Conservation (phyloP, 176 grass and related monocot genomes). For the Otatea glauca region DNA sequence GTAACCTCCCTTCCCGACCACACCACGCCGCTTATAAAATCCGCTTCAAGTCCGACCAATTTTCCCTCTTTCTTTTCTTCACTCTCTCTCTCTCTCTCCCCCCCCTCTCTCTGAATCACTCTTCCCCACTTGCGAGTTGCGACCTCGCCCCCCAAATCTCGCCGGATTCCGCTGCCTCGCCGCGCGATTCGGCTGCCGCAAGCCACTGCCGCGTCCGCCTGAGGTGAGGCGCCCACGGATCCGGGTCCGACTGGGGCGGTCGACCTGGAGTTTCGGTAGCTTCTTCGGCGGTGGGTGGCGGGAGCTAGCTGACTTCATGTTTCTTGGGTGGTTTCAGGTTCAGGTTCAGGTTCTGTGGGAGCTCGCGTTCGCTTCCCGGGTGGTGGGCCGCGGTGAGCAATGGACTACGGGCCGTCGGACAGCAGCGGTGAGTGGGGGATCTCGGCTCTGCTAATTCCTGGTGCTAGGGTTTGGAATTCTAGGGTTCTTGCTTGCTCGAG, state of each 20-base stretch:
- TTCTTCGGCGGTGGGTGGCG: neutral
- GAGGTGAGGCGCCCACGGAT: constrained; percentile 41
- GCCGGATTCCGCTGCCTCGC: constrained; percentile 37
- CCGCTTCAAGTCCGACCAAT: constrained; percentile 26
- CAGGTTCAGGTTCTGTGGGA: constrained; percentile 32
- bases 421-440: constrained; percentile 74
- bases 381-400: constrained; percentile 22
- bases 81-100: neutral
- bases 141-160: constrained; percentile 31
- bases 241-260: neutral
- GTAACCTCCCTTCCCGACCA: too few relatives aligned
- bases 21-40: constrained; percentile 35
- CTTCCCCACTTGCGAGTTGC: neutral
- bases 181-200: constrained; percentile 16
- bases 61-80: too few relatives aligned
- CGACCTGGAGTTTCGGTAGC: neutral
- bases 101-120: neutral
- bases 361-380: constrained; percentile 5
- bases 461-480: constrained; percentile 33
- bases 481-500: constrained; percentile 36
- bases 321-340: constrained; percentile 41
- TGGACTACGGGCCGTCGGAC: constrained; percentile 73
- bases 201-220: neutral
- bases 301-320: constrained; percentile 22
- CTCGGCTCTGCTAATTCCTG: neutral